Percentiles rank a stretch among this genome's conserved stretches.
Evolutionary conservation across 345 rosid genomes (phyloP).

Genomic region (Populus alba): DNA sequence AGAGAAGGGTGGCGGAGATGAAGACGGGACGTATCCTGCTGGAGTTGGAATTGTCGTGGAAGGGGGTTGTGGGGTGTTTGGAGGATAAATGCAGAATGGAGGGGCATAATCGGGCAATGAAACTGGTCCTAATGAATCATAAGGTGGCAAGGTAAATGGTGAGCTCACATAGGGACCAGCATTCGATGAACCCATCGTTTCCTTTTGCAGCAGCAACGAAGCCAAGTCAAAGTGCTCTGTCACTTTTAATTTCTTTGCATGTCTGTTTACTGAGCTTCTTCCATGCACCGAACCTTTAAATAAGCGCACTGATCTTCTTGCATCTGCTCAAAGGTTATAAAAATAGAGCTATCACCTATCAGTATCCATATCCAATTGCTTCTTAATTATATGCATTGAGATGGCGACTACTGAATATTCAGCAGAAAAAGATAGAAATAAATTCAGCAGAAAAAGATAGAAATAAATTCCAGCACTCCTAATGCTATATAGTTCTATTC

Average conservation of each 20-base stretch:
- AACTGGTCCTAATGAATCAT: constrained; percentile 50
- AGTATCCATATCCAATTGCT: neutral
- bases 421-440: neutral
- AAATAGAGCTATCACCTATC: neutral
- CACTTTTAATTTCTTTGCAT: constrained; percentile 29
- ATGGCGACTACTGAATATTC: neutral
- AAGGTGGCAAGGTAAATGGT: constrained; percentile 57
- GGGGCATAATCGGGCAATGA: constrained; percentile 47
- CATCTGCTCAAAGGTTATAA: constrained; percentile 29
- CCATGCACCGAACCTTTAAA: constrained; percentile 9
- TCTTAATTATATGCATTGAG: neutral
- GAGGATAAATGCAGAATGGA: constrained; percentile 57
- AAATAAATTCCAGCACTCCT: neutral
- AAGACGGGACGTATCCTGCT: neutral
- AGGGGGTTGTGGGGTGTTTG: constrained; percentile 49
- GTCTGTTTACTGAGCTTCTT: constrained; percentile 22
- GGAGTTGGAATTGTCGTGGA: constrained; percentile 30
- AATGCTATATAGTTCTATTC: neutral
- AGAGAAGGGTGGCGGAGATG: constrained; percentile 25
- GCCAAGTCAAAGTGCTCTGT: constrained; percentile 41
- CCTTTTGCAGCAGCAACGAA: constrained; percentile 36
- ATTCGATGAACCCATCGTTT: constrained; percentile 46
- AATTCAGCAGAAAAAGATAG: neutral
- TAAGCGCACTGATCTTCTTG: constrained; percentile 27
- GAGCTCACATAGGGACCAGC: constrained; percentile 53